A percentile compares a stretch with the other conserved stretches of the same genome.
phyloP scores from a whole-genome alignment of 495 filamentous ascomycete genomes.

The Annulohypoxylon bovei region DNA sequence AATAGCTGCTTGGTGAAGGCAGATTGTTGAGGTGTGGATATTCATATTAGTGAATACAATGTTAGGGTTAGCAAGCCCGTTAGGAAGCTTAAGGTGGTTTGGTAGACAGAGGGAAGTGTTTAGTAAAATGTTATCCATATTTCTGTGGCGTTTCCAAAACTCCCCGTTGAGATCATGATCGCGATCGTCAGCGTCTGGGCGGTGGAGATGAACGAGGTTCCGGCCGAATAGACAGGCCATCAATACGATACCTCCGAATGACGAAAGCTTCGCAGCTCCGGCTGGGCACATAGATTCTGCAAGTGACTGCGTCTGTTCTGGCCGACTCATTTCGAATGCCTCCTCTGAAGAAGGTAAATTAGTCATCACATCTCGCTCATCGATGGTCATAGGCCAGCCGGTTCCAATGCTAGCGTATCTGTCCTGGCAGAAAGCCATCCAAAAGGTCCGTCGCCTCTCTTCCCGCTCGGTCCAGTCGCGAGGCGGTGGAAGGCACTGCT shows the following conservation, averaged over 20 bases:
- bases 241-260: constrained; percentile 83
- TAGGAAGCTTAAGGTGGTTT: constrained; percentile 81
- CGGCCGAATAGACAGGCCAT: constrained; percentile 91
- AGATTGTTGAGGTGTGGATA: constrained; percentile 96
- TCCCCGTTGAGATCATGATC: constrained; percentile 91
- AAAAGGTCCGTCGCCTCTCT: constrained; percentile 91
- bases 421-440: constrained; percentile 90
- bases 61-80: constrained; percentile 80
- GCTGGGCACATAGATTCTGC: constrained; percentile 75
- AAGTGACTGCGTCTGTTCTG: constrained; percentile 74
- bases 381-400: constrained; percentile 94
- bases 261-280: constrained; percentile 74
- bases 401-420: constrained; percentile 97
- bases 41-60: constrained; percentile 96
- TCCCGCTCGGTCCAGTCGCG: constrained; percentile 94
- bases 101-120: constrained; percentile 87
- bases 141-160: constrained; percentile 94
- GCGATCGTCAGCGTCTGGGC: constrained; percentile 81
- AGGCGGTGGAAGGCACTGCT: constrained; percentile 85
- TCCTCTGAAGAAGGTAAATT: constrained; percentile 88
- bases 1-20: constrained; percentile 96
- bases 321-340: constrained; percentile 82
- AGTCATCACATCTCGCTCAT: constrained; percentile 90
- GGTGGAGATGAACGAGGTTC: constrained; percentile 94
- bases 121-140: constrained; percentile 88